Base-by-base conservation (phyloP, 192 early-diverging fungal species). In the Coemansia sp. region DNA sequence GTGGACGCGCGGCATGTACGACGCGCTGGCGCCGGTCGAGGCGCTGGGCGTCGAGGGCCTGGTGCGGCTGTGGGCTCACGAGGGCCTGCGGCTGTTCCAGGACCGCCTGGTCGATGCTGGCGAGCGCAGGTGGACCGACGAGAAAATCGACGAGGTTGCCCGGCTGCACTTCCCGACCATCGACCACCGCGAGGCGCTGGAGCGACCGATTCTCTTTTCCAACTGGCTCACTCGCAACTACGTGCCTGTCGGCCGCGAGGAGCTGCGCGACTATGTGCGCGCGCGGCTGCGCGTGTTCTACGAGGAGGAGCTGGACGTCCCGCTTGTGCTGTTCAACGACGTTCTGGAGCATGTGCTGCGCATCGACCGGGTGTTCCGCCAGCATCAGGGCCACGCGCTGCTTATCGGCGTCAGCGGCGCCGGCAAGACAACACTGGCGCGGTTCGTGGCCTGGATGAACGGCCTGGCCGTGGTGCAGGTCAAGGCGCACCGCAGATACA, bases 391-490 rank as follows among this genome's bases (percentile, higher is more conserved):
- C 55, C 97, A 99, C 74, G 84, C 98, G 71, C 83, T 99, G 67
- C 80, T 99, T 47, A 99, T 99, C 65, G 98, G 98, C 67, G 92
- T 97, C 6, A 94, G 91, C 83, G 98, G 98, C 48, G 84, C 87
- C 36, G 98, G 98, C 67, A 99, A 99, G 83, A 98, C 98, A 0
- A 98, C 97, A 4, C 70, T 99, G 59, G 91, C 98, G 9, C 88
- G 98, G 6, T 99, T 99, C 65, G 97, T 96, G n/a, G 96, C 96
- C 0, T 99, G 98, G 98, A 93, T 99, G 94, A 99, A 99, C 71
- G 97, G 97, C 29, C 75, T 98, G 27, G 83, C 85, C 50, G 91
- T 98, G 27, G 91, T 94, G 85, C 97, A 99, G 73, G 90, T 98
- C 78, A 93, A 95, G 77, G 95, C 92, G n/a, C 94, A 99, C 73